A percentile compares a stretch with the other conserved stretches of the same genome.
Evolutionary conservation across 345 rosid species (phyloP).

Genomic region (Kandelia obovata): DNA sequence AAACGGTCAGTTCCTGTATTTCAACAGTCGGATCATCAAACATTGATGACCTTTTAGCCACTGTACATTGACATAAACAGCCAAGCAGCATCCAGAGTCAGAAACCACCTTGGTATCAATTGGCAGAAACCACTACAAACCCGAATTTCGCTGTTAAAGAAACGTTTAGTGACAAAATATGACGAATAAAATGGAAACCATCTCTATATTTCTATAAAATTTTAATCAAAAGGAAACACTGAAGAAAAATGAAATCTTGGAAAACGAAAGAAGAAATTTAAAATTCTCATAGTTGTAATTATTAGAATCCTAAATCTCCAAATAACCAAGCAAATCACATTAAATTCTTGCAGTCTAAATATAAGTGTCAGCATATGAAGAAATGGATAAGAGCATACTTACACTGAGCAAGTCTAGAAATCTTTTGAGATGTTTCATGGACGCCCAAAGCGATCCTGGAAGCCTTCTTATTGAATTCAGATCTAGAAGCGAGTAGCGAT

Average conservation of each 20-base stretch:
- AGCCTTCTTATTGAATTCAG: conserved; percentile 82
- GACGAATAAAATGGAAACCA: background rate
- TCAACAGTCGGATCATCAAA: conserved; percentile 76
- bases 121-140: background rate
- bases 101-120: background rate
- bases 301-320: background rate
- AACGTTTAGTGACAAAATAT: background rate
- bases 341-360: no score
- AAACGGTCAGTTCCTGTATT: conserved; percentile 72
- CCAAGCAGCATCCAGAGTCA: conserved; percentile 6
- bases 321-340: background rate
- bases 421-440: conserved; percentile 72
- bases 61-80: conserved; percentile 29
- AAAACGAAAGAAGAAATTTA: background rate
- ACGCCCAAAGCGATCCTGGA: conserved; percentile 56
- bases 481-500: conserved; percentile 47
- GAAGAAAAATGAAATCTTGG: background rate
- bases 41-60: conserved; percentile 82
- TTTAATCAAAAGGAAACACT: background rate
- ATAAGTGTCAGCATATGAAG: background rate
- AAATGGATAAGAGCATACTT: background rate
- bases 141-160: background rate
- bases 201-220: background rate
- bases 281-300: background rate
- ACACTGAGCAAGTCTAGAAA: conserved; percentile 67